Evolutionary conservation across 176 grass and related monocot species (phyloP).

Genomic region (Melocanna baccifera): DNA sequence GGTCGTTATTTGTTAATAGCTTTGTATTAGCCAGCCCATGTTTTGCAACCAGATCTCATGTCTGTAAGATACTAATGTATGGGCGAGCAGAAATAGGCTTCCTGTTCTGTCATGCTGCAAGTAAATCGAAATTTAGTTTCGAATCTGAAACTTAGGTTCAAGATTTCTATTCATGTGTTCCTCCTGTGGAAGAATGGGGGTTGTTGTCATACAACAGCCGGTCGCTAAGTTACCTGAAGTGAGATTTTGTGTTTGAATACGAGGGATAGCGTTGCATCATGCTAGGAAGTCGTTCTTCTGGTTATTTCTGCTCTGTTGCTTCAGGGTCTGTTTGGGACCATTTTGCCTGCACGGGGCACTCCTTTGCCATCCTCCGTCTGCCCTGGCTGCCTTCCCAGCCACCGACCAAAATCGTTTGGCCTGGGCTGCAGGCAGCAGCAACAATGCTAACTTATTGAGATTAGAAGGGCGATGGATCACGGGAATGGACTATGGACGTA

Average conservation of each 20-base stretch:
- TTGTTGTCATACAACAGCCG: background rate
- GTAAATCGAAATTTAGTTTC: background rate
- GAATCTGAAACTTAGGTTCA: background rate
- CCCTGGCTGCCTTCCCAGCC: too few relatives aligned
- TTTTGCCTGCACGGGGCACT: too few relatives aligned
- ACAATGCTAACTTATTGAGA: too few relatives aligned
- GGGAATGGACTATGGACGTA: too few relatives aligned
- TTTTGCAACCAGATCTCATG: slow-evolving; percentile 2
- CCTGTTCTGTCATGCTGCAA: slow-evolving; percentile 8
- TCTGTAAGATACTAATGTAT: slow-evolving; percentile 27
- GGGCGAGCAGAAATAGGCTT: background rate
- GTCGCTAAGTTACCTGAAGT: too few relatives aligned
- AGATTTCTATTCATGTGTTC: background rate
- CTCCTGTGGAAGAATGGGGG: background rate
- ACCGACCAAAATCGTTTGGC: too few relatives aligned
- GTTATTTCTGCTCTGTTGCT: too few relatives aligned
- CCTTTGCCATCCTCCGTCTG: too few relatives aligned
- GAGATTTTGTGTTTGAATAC: background rate
- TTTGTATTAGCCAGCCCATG: slow-evolving; percentile 1
- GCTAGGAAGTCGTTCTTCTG: too few relatives aligned
- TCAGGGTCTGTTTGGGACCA: too few relatives aligned
- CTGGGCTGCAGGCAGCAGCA: too few relatives aligned
- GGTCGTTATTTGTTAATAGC: slow-evolving; percentile 14
- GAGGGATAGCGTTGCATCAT: background rate
- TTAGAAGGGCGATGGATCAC: too few relatives aligned